phyloP scores from a whole-genome alignment of 2,329 filamentous ascomycete genomes.

The Calonectria hongkongensis region DNA sequence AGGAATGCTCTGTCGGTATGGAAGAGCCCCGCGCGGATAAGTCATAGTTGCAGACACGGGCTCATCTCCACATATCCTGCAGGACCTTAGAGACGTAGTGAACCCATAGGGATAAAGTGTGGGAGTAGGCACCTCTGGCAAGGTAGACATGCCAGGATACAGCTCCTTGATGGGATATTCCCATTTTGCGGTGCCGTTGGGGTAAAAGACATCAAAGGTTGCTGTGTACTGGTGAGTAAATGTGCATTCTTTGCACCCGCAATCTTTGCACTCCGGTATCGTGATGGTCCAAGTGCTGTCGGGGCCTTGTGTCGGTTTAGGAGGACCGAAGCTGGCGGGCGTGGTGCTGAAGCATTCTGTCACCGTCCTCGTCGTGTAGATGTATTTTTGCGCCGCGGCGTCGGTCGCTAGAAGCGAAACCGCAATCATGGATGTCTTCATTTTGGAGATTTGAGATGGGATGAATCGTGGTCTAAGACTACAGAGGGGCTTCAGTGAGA shows the following conservation, averaged over 20 bases:
- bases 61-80: slow-evolving; percentile 48
- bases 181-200: slow-evolving; percentile 44
- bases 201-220: slow-evolving; percentile 50
- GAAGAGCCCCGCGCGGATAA: slow-evolving; percentile 51
- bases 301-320: slow-evolving; percentile 48
- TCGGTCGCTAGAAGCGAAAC: slow-evolving; percentile 38
- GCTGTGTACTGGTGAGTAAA: slow-evolving; percentile 53
- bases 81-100: slow-evolving; percentile 46
- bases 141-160: slow-evolving; percentile 53
- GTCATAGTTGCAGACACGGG: slow-evolving; percentile 52
- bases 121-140: slow-evolving; percentile 44
- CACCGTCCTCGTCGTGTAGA: slow-evolving; percentile 51
- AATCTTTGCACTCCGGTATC: slow-evolving; percentile 53
- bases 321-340: slow-evolving; percentile 49
- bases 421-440: slow-evolving; percentile 46
- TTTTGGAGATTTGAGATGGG: slow-evolving; percentile 31
- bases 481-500: slow-evolving; percentile 40
- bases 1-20: slow-evolving; percentile 45
- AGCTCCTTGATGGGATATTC: slow-evolving; percentile 52
- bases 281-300: slow-evolving; percentile 50
- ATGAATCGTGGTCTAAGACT: slow-evolving; percentile 31
- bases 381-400: slow-evolving; percentile 49
- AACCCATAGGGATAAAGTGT: slow-evolving; percentile 52
- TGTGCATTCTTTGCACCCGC: slow-evolving; percentile 47
- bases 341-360: slow-evolving; percentile 53